Conservation (phyloP, 2,329 filamentous ascomycete genomes). For the Paracamarosporium sp. region DNA sequence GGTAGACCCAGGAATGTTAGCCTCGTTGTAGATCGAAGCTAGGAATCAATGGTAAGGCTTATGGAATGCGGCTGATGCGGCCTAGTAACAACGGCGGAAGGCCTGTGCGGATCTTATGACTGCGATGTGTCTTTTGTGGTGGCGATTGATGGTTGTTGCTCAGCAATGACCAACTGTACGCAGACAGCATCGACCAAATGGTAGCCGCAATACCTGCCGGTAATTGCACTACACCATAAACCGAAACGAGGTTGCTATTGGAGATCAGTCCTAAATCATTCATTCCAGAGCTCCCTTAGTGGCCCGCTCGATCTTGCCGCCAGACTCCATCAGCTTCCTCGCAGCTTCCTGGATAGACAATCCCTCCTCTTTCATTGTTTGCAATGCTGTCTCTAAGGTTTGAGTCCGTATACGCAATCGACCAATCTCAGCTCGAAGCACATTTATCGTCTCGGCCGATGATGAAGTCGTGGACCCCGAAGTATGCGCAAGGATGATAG, state of each 20-base stretch:
- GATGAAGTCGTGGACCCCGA: constrained; percentile 10
- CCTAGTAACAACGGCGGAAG: not conserved
- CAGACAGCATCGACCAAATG: not conserved
- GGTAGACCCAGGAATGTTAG: not conserved
- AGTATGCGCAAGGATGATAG: constrained; percentile 10
- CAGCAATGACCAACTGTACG: not conserved
- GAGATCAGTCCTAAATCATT: not conserved
- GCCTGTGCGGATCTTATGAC: not conserved
- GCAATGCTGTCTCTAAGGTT: constrained; percentile 31
- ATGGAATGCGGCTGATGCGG: not conserved
- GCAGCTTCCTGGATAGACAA: constrained; percentile 35
- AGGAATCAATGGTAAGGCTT: not conserved
- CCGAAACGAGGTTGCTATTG: not conserved
- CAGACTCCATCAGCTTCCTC: constrained; percentile 31
- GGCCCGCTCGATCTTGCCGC: constrained; percentile 31
- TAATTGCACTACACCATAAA: not conserved
- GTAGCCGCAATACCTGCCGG: not conserved
- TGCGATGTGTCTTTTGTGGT: not conserved
- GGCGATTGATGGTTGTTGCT: not conserved
- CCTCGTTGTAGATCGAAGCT: not conserved
- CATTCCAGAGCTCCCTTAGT: constrained; percentile 13
- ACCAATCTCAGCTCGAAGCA: constrained; percentile 38
- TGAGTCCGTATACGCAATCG: constrained; percentile 38
- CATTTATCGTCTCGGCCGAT: constrained; percentile 35
- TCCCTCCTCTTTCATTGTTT: constrained; percentile 35